A percentile compares a stretch with the other conserved stretches of the same genome.
phyloP scores from a whole-genome alignment of 1,139 yeast genomes.

The Saccharomycopsis crataegensis region DNA sequence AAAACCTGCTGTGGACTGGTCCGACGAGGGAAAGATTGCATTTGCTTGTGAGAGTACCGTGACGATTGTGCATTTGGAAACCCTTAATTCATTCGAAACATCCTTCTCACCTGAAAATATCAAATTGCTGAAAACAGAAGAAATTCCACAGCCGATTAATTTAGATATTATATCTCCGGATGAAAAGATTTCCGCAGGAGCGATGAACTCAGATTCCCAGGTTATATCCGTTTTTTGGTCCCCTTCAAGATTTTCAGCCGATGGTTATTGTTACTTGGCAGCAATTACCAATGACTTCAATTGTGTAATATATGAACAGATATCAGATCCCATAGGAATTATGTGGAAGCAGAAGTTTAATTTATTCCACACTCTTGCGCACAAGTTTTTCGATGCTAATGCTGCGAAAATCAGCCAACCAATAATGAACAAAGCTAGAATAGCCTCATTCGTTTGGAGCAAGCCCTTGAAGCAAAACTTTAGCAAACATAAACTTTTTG shows the following conservation, averaged over 20 bases:
- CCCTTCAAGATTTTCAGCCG: background rate
- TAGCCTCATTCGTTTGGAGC: slow-evolving; percentile 1
- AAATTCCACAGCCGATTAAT: background rate
- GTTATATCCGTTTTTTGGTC: slow-evolving; percentile 5
- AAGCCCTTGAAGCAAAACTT: background rate
- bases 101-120: background rate
- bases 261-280: slow-evolving; percentile 1
- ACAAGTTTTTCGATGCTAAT: background rate
- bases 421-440: background rate
- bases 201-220: background rate
- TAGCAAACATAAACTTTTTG: background rate
- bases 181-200: slow-evolving; percentile 1
- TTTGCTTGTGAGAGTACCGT: background rate
- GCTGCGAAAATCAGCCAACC: background rate
- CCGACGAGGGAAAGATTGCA: background rate
- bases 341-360: background rate
- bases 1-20: background rate
- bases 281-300: slow-evolving; percentile 6
- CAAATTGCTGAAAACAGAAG: background rate
- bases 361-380: background rate
- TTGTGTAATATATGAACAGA: slow-evolving; percentile 4
- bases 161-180: background rate
- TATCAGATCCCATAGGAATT: background rate
- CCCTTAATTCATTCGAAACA: background rate
- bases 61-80: background rate